Evolutionary conservation across 2,329 filamentous ascomycete genomes (phyloP), one percentile per base, ranked within the genome.

Genomic region (Akanthomyces lecanii): DNA sequence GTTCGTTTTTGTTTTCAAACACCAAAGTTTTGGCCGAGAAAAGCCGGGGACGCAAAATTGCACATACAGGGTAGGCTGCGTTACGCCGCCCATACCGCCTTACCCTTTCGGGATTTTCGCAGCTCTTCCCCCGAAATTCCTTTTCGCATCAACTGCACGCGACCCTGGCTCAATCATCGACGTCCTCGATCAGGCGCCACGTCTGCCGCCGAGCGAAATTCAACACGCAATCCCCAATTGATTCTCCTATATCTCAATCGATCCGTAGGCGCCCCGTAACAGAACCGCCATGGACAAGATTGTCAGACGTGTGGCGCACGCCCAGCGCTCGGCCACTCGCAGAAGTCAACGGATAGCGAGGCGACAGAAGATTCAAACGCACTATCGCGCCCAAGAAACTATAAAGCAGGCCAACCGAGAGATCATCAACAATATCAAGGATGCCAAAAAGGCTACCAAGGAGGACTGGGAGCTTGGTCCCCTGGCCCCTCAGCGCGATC

Each of bases 401-500:
- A 66, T 75, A 57, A 69, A 70, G 44, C 61, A 66, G 5, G 72
- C 73, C 61, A 68, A 72, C 36, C 61, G 66, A 5, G 74, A 79
- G 65, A 69, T 77, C 61, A 67, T 71, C 38, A 59, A 72, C 52
- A 74, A 76, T 65, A 65, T 79, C 16, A 71, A 73, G 57, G 72
- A 77, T 47, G 78, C 81, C 52, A 76, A 78, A 40, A 72, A 78
- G 67, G 80, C 82, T 56, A 84, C 89, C 60, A 83, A 82, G 65
- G 89, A 96, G 73, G 88, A 94, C 74, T 96, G 90, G 86, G 79
- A 89, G 66, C 76, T 92, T 67, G 94, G 93, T 0, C 84, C 90
- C 10, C 73, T 97, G 66, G 89, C 92, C 3, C 92, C 93, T 2
- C 89, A 88, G 72, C 83, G 88, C 69, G 89, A 95, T 75, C 78